Evolutionary conservation across 305 asterid genomes (phyloP).

Genomic region (Andrographis paniculata): DNA sequence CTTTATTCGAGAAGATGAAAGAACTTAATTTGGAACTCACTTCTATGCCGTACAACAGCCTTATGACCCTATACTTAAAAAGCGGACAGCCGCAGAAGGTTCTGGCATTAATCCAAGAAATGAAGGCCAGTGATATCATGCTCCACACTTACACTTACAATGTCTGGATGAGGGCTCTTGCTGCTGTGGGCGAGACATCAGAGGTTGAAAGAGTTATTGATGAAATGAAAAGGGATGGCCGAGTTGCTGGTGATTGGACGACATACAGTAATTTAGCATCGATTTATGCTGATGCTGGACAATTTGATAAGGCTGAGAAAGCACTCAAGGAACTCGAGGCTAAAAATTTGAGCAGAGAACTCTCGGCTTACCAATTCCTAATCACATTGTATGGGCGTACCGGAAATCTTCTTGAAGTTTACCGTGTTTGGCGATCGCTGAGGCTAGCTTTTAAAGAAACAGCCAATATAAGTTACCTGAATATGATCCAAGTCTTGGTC

Average conservation of each 20-base stretch:
- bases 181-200: constrained; percentile 55
- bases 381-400: constrained; percentile 79
- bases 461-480: constrained; percentile 68
- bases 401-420: constrained; percentile 67
- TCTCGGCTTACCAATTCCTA: constrained; percentile 66
- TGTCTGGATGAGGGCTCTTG: constrained; percentile 95
- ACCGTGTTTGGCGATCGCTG: constrained; percentile 87
- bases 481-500: constrained; percentile 76
- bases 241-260: constrained; percentile 84
- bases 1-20: constrained; percentile 73
- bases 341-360: constrained; percentile 41
- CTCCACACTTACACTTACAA: constrained; percentile 71
- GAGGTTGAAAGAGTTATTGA: constrained; percentile 91
- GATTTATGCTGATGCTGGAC: constrained; percentile 68
- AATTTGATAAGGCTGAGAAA: constrained; percentile 60
- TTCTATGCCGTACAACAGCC: constrained; percentile 80
- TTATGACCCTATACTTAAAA: constrained; percentile 73
- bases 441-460: constrained; percentile 76
- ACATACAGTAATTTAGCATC: constrained; percentile 91
- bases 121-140: constrained; percentile 63
- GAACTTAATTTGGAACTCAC: constrained; percentile 65
- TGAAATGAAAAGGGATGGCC: constrained; percentile 93
- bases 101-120: constrained; percentile 72
- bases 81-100: constrained; percentile 43
- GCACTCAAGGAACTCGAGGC: constrained; percentile 83